Base-by-base conservation (phyloP, 371 early-diverging fungal genomes). In the Mortierella sp. region DNA sequence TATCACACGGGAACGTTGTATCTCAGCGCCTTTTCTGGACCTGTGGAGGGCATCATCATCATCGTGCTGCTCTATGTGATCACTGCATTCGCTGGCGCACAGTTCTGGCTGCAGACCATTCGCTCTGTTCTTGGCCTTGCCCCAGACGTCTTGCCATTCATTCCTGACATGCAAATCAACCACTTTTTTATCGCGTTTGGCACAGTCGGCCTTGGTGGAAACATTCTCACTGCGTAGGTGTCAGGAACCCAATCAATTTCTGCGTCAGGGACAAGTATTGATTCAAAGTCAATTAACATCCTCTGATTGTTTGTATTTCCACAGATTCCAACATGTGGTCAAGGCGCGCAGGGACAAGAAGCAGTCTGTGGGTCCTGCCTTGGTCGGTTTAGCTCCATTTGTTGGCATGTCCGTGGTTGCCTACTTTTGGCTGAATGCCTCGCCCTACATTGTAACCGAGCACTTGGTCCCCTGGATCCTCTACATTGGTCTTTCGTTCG, bases 41-140 rank as follows among this genome's bases (percentile, higher is more conserved):
- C 99, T 23, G 94, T 96, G 13, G 99, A 99, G 80, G 98, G 98
- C 10, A 88, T 99, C n/a, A 60, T 95, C 48, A 83, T 91, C 79
- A 81, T 90, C 39, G 84, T 86, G 54, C 58, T 81, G 34, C 71
- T 90, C 5, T 85, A 90, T 38, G 49, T 92, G 53, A 65, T 91
- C 31, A 92, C 94, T 19, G 95, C 93, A 38, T 58, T 90, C 45
- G 84, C 82, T 58, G 95, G 95, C 46, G 83, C 78, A 9, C 58
- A 54, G 48, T 55, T 83, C 58, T 85, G 85, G 85, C 50, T 78
- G 26, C 66, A 51, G n/a, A 69, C 69, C 27, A 51, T 80, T 19
- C 78, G 73, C 31, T 55, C 60, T 10, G 14, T 68, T 8, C 38
- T 71, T 27, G 72, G 71, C 9, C 55, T 78, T 21, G 41, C 72